Percentiles rank a stretch among this genome's conserved stretches.
Conservation (phyloP, 306 rosid genomes). For the Corylus heterophylla region DNA sequence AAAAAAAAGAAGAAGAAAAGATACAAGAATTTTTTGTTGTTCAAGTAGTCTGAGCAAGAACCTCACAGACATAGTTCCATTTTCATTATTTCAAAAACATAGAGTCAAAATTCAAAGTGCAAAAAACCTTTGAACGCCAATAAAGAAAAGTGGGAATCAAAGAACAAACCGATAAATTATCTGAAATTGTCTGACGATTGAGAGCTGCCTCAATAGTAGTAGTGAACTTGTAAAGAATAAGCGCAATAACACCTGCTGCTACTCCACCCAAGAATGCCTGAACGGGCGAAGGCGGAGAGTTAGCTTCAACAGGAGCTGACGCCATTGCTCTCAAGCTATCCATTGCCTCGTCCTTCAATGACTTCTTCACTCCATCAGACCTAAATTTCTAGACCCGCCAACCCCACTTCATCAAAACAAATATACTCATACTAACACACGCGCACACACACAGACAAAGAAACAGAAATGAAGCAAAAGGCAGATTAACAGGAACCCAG, state of each 20-base stretch:
- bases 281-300: constrained; percentile 71
- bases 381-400: constrained; percentile 74
- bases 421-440: neutral
- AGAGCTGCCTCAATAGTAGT: constrained; percentile 81
- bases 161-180: constrained; percentile 72
- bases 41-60: neutral
- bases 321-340: constrained; percentile 71
- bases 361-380: constrained; percentile 70
- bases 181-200: constrained; percentile 74
- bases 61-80: neutral
- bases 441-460: neutral
- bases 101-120: neutral
- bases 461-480: constrained; percentile 6
- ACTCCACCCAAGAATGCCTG: constrained; percentile 81
- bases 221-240: constrained; percentile 81
- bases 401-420: constrained; percentile 32
- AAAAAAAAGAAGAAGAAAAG: no score
- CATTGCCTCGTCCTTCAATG: constrained; percentile 79
- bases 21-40: neutral
- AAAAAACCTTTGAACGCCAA: constrained; percentile 1
- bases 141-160: constrained; percentile 14
- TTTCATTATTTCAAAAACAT: neutral
- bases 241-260: constrained; percentile 78
- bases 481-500: constrained; percentile 3
- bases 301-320: constrained; percentile 52